phyloP scores from a whole-genome alignment of 768 basidiomycete species.

The Pulveroboletus sp. region DNA sequence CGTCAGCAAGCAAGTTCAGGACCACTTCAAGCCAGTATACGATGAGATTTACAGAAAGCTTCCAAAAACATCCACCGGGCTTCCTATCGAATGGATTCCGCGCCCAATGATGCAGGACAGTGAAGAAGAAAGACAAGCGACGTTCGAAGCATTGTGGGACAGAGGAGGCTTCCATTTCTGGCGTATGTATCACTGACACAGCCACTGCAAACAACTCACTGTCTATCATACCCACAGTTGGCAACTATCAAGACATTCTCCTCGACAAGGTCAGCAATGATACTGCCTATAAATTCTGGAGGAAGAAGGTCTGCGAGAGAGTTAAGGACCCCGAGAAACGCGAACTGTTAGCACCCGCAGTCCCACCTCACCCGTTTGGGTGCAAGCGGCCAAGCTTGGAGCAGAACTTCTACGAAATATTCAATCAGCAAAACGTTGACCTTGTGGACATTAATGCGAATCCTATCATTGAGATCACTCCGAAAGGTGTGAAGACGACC shows the following conservation, averaged over 20 bases:
- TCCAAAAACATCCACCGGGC: not conserved
- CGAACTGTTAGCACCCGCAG: not conserved
- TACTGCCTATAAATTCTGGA: slow-evolving; percentile 9
- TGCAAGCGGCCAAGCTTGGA: not conserved
- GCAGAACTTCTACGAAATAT: not conserved
- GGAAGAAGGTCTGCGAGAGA: slow-evolving; percentile 3
- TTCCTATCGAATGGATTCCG: not conserved
- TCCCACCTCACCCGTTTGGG: not conserved
- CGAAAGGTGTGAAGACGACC: slow-evolving; percentile 6
- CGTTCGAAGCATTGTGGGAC: slow-evolving; percentile 9
- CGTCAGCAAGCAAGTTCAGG: slow-evolving; percentile 6
- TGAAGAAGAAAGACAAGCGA: slow-evolving; percentile 7
- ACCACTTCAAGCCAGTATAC: slow-evolving; percentile 9
- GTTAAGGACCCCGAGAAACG: not conserved
- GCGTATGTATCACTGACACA: not conserved
- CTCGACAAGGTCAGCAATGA: not conserved
- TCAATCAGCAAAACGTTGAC: slow-evolving; percentile 8
- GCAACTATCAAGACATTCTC: slow-evolving; percentile 7
- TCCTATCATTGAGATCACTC: slow-evolving; percentile 8
- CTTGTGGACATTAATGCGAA: slow-evolving; percentile 5
- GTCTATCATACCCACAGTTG: not conserved
- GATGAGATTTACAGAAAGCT: slow-evolving; percentile 6
- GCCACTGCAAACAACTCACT: not conserved
- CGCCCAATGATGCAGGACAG: slow-evolving; percentile 7
- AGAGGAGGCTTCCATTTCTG: slow-evolving; percentile 8